Percentiles rank a stretch among this genome's conserved stretches.
Conservation (phyloP, 257 asterid species). For the Coffea eugenioides region DNA sequence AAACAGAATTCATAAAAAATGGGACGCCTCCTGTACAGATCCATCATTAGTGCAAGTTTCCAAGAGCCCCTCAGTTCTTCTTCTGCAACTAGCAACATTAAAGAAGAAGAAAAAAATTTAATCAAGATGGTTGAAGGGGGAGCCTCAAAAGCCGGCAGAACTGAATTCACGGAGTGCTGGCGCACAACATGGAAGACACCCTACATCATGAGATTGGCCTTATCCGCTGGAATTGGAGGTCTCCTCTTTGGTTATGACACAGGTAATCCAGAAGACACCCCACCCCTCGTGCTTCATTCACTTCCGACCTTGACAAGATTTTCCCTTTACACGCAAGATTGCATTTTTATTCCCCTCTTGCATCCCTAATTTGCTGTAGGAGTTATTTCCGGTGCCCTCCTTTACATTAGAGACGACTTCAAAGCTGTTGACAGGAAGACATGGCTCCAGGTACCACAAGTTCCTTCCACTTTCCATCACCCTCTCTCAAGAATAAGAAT, state of each 20-base stretch:
- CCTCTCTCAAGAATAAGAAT: neutral
- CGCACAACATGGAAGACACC: conserved; percentile 34
- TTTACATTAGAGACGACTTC: conserved; percentile 40
- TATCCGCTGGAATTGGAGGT: conserved; percentile 44
- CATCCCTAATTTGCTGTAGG: conserved; percentile 8
- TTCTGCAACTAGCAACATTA: neutral
- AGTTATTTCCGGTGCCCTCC: conserved; percentile 47
- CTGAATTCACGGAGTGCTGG: conserved; percentile 41
- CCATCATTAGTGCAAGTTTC: neutral
- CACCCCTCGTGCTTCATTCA: neutral
- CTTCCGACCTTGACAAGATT: neutral
- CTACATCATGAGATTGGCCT: conserved; percentile 38
- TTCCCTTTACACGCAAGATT: neutral
- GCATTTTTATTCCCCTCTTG: neutral
- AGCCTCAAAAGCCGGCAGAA: conserved; percentile 22
- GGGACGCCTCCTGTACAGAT: too few relatives aligned
- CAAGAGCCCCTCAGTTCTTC: neutral
- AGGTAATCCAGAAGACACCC: neutral
- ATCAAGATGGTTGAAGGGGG: conserved; percentile 38
- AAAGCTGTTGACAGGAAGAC: conserved; percentile 30
- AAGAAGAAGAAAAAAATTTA: neutral
- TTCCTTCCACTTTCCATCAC: neutral
- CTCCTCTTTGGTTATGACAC: conserved; percentile 41
- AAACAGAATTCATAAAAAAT: too few relatives aligned
- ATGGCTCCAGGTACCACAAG: conserved; percentile 31